A percentile compares a stretch with the other conserved stretches of the same genome.
These are phyloP conservation scores for Euphorbia schlechtendalii DNA, from an alignment of 441 rosid genomes.

Conservation along the genomic window DNA sequence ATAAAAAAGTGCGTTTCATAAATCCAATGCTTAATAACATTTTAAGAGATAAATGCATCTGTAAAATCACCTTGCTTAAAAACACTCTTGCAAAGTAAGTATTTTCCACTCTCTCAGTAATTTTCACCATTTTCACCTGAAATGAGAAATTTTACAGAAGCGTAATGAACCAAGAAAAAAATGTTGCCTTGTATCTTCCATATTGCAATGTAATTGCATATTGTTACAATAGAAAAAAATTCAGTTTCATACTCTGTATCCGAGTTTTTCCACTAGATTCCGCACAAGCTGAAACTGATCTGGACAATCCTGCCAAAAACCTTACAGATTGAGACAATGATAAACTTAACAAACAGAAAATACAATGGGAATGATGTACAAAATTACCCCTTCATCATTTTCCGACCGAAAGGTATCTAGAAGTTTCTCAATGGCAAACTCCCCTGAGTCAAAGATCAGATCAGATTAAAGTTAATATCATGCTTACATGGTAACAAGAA, in stretches of 20 bases:
- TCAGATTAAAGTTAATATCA: slow-evolving; percentile 13
- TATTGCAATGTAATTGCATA: neutral
- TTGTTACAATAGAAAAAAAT: slow-evolving; percentile 10
- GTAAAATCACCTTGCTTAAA: slow-evolving; percentile 59
- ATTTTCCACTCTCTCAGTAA: slow-evolving; percentile 62
- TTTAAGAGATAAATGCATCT: slow-evolving; percentile 4
- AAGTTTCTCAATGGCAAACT: slow-evolving; percentile 63
- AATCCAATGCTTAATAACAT: neutral
- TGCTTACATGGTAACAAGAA: neutral
- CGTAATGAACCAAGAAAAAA: neutral
- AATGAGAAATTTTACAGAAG: slow-evolving; percentile 5
- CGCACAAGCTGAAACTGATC: slow-evolving; percentile 68
- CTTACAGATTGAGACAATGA: slow-evolving; percentile 3
- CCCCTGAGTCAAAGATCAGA: slow-evolving; percentile 39
- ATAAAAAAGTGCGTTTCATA: slow-evolving; percentile 1
- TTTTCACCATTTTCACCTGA: slow-evolving; percentile 83
- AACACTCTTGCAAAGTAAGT: slow-evolving; percentile 64
- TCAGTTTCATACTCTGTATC: slow-evolving; percentile 47
- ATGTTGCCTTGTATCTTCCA: neutral
- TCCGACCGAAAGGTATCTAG: slow-evolving; percentile 26
- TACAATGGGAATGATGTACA: neutral
- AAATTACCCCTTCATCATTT: slow-evolving; percentile 42
- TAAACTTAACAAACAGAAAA: slow-evolving; percentile 10
- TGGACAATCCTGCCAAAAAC: slow-evolving; percentile 48
- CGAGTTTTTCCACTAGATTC: slow-evolving; percentile 54